Evolutionary conservation across 225 moss, liverwort and hornwort genomes (phyloP).

Genomic region (Physcomitrium patens): DNA sequence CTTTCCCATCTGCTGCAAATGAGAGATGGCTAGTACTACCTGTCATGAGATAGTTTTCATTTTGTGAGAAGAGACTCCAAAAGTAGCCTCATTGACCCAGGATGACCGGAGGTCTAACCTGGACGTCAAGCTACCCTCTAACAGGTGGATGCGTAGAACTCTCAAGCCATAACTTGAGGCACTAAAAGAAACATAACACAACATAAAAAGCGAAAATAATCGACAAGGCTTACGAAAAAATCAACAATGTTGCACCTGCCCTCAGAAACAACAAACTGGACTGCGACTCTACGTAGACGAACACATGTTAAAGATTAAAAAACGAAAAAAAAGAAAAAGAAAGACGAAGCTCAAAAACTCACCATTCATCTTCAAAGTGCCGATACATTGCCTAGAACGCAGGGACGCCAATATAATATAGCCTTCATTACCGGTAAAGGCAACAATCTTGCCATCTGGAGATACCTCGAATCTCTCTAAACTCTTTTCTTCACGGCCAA

Average conservation of each 20-base stretch:
- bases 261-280: not conserved
- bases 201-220: too few species aligned
- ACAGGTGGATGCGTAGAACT: too few species aligned
- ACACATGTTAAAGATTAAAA: too few species aligned
- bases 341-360: conserved; percentile 11
- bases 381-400: conserved; percentile 75
- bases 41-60: conserved; percentile 5
- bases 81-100: not conserved
- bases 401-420: conserved; percentile 88
- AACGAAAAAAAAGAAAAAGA: not conserved
- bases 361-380: conserved; percentile 97
- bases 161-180: too few species aligned
- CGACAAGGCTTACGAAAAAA: too few species aligned
- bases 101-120: not conserved
- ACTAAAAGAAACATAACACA: too few species aligned
- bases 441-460: conserved; percentile 79
- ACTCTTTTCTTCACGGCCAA: conserved; percentile 87
- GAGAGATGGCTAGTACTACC: conserved; percentile 64
- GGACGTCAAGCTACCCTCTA: too few species aligned
- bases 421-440: conserved; percentile 84
- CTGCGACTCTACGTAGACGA: not conserved
- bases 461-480: conserved; percentile 84
- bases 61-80: conserved; percentile 9
- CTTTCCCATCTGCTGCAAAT: conserved; percentile 76
- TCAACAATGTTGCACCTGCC: not conserved